phyloP scores from a whole-genome alignment of 1,284 basidiomycete genomes.

The Meira miltonrushii region DNA sequence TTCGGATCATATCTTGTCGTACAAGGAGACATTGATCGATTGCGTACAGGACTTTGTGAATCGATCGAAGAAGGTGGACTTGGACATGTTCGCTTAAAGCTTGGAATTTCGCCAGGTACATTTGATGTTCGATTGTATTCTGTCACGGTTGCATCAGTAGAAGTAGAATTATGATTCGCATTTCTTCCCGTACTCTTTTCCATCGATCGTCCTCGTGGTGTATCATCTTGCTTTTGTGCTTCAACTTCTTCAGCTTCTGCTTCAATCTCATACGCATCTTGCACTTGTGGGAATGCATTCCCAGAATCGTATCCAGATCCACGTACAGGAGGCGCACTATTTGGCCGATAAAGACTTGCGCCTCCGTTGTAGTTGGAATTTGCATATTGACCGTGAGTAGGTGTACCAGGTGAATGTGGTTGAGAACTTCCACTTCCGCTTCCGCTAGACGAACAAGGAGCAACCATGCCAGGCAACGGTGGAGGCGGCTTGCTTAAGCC shows the following conservation, averaged over 20 bases:
- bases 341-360: background rate
- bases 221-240: background rate
- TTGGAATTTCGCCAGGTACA: background rate
- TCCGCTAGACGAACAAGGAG: background rate
- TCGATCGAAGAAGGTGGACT: conserved; percentile 1
- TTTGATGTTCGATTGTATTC: background rate
- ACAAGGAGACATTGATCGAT: conserved; percentile 3
- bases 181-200: background rate
- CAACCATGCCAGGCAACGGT: conserved; percentile 22
- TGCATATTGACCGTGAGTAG: background rate
- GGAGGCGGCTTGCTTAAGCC: conserved; percentile 30
- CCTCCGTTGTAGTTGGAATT: background rate
- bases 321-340: conserved; percentile 4
- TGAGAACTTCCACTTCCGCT: background rate
- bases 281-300: no score
- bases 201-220: background rate
- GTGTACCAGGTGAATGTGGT: background rate
- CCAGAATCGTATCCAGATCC: background rate
- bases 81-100: conserved; percentile 11
- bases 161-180: conserved; percentile 5
- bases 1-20: background rate
- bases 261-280: background rate
- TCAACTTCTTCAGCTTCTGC: background rate
- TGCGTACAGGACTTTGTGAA: background rate
- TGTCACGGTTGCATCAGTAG: background rate